These are phyloP conservation scores for Metroxylon sagu DNA, from an alignment of 176 grass and related monocot genomes.

Conservation along the genomic window DNA sequence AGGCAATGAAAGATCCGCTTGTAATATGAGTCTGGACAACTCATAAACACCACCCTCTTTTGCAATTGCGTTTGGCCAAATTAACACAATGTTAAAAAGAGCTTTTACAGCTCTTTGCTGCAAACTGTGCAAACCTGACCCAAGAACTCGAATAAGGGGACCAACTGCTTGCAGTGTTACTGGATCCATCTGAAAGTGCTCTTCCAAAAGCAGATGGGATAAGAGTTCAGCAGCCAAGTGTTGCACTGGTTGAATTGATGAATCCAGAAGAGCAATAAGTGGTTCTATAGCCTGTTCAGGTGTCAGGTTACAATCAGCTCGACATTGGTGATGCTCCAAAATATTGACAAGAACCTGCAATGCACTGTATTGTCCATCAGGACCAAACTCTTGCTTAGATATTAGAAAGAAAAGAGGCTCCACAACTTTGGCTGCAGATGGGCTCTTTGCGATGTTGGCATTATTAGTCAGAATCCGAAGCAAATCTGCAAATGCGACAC, in stretches of 20 bases:
- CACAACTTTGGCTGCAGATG: constrained; percentile 95
- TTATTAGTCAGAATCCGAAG: constrained; percentile 97
- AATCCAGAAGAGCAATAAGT: constrained; percentile 73
- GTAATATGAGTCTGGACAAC: constrained; percentile 87
- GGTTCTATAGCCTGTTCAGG: constrained; percentile 76
- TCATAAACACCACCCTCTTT: constrained; percentile 96
- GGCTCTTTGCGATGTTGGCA: constrained; percentile 83
- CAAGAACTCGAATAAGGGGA: constrained; percentile 92
- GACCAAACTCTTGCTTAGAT: constrained; percentile 69
- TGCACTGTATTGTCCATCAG: constrained; percentile 91
- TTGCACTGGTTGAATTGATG: constrained; percentile 85
- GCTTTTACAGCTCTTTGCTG: constrained; percentile 98
- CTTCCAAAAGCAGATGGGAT: constrained; percentile 96
- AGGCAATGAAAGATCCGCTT: constrained; percentile 81
- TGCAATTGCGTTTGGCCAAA: constrained; percentile 97
- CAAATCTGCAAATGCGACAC: constrained; percentile 79
- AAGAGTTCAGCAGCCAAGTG: constrained; percentile 89
- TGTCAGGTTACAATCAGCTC: constrained; percentile 77
- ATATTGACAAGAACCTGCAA: constrained; percentile 99
- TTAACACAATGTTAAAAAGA: constrained; percentile 79
- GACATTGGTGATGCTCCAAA: constrained; percentile 93
- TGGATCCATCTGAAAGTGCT: constrained; percentile 83
- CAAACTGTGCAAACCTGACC: constrained; percentile 67
- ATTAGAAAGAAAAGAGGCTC: constrained; percentile 86
- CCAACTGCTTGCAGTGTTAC: constrained; percentile 76